Evolutionary conservation across 257 asterid genomes (phyloP), one percentile per base, ranked within the genome.

Genomic region (Forsythia viridissima): DNA sequence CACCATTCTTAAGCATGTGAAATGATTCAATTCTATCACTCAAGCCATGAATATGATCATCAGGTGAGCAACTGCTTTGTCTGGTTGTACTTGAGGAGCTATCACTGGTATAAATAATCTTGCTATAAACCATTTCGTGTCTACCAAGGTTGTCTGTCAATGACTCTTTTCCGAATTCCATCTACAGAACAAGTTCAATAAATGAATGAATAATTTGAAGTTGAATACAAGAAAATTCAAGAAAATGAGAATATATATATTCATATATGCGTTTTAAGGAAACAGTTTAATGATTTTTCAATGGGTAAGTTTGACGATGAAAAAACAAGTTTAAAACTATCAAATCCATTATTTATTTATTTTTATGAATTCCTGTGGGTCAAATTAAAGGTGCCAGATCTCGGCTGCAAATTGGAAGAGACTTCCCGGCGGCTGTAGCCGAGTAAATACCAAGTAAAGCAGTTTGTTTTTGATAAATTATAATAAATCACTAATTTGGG

Each of bases 1-100:
- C 20, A 6, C 40, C 80, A 18, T 72, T 72, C 10, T 80, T 80
- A 16, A 61, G 76, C 39, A 63, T 20, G 34, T 79, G 79, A 57
- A 83, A 80, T 4, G 75, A 43, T 16, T 71, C 79, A 21, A 72
- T 48, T 10, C 75, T 42, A 16, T 13, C 76, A 24, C 57, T 71
- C 20, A 46, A 69, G n/a, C 42, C 37, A 41, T 44, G 52, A 36
- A 40, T 18, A 39, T 34, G 39, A 38, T 83, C 84, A 42, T 76
- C 59, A 4, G 12, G 16, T 36, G 82, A 5, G 30, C 36, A 71
- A 30, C 34, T 30, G 51, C 42, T 8, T 30, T 43, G 7, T 57
- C 1, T 15, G 15, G 6, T 30, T 30, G 34, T 30, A 30, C 34
- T 30, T 30, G 34, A 30, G 34, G 34, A 15, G 5, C 9, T 37